phyloP scores from a whole-genome alignment of 345 rosid genomes.

The Abelmoschus esculentus region DNA sequence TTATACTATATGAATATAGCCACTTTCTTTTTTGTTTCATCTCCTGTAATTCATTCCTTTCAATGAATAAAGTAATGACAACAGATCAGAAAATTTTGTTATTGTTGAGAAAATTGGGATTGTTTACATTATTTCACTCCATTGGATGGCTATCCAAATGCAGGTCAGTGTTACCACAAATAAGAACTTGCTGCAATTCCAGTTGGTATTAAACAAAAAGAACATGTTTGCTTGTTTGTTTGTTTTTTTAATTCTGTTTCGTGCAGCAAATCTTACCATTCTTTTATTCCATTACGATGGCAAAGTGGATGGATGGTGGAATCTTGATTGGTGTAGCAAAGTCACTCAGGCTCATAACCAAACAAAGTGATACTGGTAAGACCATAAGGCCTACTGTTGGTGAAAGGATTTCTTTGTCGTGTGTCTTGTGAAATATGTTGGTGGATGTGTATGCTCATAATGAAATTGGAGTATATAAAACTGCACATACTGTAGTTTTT shows the following conservation, averaged over 20 bases:
- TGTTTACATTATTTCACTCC: conserved; percentile 2
- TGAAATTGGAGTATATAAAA: neutral
- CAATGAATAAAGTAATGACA: neutral
- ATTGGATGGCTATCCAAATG: conserved; percentile 11
- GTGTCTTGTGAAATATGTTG: neutral
- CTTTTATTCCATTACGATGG: conserved; percentile 94
- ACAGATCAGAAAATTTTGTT: neutral
- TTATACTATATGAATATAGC: neutral
- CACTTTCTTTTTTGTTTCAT: neutral
- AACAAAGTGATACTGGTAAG: conserved; percentile 86
- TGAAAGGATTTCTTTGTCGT: neutral
- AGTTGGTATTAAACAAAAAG: conserved; percentile 83
- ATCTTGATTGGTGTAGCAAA: conserved; percentile 67
- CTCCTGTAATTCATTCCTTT: neutral
- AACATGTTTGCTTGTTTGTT: conserved; percentile 43
- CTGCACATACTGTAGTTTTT: neutral
- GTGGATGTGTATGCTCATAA: neutral
- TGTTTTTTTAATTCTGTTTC: conserved; percentile 64
- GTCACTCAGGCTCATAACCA: conserved; percentile 91
- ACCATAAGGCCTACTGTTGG: conserved; percentile 26
- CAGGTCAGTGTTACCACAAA: conserved; percentile 39
- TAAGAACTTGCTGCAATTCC: conserved; percentile 77
- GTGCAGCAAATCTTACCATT: conserved; percentile 77
- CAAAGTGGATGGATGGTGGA: conserved; percentile 73
- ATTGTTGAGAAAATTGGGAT: neutral